Percentiles rank a stretch among this genome's conserved stretches.
These are phyloP conservation scores for Fraxinus paxiana DNA, from an alignment of 305 asterid genomes.

Conservation along the genomic window DNA sequence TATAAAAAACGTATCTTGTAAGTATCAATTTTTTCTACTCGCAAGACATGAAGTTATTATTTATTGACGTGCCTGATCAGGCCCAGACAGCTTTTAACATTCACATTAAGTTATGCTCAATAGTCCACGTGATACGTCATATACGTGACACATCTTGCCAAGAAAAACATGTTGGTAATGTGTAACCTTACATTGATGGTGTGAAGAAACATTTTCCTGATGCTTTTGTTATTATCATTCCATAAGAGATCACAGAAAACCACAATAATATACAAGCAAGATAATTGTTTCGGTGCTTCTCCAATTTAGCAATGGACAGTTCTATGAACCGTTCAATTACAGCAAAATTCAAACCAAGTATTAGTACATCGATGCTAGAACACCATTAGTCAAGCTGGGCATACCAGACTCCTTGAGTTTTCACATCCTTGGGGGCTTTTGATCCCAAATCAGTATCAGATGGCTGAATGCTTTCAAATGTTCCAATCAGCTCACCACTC, in stretches of 20 bases:
- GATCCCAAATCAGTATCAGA: slow-evolving; percentile 95
- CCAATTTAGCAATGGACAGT: slow-evolving; percentile 32
- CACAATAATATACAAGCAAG: slow-evolving; percentile 51
- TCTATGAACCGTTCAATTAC: slow-evolving; percentile 28
- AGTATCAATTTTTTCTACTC: background rate
- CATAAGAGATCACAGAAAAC: slow-evolving; percentile 5
- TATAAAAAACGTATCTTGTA: no score
- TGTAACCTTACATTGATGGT: slow-evolving; percentile 1
- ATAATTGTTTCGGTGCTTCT: slow-evolving; percentile 27
- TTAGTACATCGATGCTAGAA: slow-evolving; percentile 8
- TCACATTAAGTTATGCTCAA: no score
- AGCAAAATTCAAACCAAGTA: slow-evolving; percentile 42
- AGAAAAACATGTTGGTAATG: background rate
- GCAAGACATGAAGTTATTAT: background rate
- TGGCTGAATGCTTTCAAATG: slow-evolving; percentile 91
- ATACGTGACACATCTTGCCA: background rate
- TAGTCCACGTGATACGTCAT: no score
- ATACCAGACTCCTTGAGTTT: slow-evolving; percentile 90
- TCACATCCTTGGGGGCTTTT: slow-evolving; percentile 87
- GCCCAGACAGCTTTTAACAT: no score
- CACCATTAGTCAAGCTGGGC: slow-evolving; percentile 70
- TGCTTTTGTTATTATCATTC: slow-evolving; percentile 16
- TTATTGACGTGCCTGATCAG: no score
- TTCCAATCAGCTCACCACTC: slow-evolving; percentile 92
- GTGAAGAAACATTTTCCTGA: background rate